Base-by-base conservation (phyloP, 2,329 filamentous ascomycete genomes). In the Epichloe aotearoae region DNA sequence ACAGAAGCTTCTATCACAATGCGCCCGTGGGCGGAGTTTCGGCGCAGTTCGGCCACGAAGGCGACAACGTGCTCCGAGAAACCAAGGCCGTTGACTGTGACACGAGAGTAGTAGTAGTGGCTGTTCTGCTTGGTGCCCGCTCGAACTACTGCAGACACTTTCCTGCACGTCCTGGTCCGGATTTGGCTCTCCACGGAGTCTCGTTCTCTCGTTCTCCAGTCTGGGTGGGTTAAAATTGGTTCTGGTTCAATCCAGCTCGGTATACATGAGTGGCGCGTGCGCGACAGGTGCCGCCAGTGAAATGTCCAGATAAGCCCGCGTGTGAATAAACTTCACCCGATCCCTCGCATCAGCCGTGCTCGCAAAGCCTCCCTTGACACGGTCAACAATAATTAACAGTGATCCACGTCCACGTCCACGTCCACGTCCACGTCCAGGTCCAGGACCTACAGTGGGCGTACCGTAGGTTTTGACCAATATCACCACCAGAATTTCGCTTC, bases 11-110 rank as follows among this genome's bases (percentile, higher is more conserved):
- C 40, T 14, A 20, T 17, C 39, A 43, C 37, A 15, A 42, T 41
- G n/a, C 36, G 50, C 47, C 33, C 50, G 46, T 52, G 50, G 51
- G 34, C 36, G 46, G 45, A 47, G 17, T 19, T 52, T 57, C 54
- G 55, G 59, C 52, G 54, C 56, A 51, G 57, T 50, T 56, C 57
- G 58, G 57, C 59, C 59, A 60, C 46, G 54, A 45, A 45, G 47
- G 52, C 44, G 47, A 53, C 53, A 61, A 61, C 58, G 58, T 61
- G 58, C 55, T 42, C 49, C 47, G 36, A 38, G 41, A 38, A 46
- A 20, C 20, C 46, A 52, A 47, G 42, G 40, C 46, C 47, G 49
- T 50, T 44, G 46, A 49, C 45, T 30, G 39, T 14, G 41, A 42
- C 41, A 34, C 36, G 37, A 36, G 34, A 26, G 23, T 26, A 38